Evolutionary conservation across 805 yeast species (phyloP).

Genomic region (Cyberlindnera mycetangii): DNA sequence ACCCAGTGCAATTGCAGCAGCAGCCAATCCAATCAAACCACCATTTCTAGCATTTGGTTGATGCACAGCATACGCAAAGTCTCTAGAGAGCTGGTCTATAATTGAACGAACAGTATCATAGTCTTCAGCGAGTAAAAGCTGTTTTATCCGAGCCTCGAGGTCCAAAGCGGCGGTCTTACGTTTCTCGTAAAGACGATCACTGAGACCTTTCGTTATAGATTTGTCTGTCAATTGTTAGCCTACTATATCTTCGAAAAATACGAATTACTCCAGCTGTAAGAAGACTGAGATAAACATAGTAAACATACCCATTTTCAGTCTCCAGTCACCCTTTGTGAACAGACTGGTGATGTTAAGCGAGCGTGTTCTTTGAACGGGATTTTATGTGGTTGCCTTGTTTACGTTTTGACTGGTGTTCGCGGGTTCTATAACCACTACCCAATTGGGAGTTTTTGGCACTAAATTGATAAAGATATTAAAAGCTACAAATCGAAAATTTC

Average conservation of each 20-base stretch:
- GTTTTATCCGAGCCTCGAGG: slow-evolving; percentile 73
- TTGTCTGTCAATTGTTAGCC: slow-evolving; percentile 44
- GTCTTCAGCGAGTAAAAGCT: slow-evolving; percentile 56
- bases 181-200: slow-evolving; percentile 73
- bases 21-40: slow-evolving; percentile 92
- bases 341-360: no score
- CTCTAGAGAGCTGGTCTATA: slow-evolving; percentile 72
- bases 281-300: no score
- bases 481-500: no score
- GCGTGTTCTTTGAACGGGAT: no score
- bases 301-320: slow-evolving; percentile 4
- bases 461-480: no score
- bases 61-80: slow-evolving; percentile 79
- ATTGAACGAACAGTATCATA: slow-evolving; percentile 57
- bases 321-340: neutral
- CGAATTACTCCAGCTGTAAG: no score
- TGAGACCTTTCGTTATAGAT: slow-evolving; percentile 61
- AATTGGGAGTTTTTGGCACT: neutral
- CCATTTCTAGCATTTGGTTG: slow-evolving; percentile 91
- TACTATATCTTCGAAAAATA: no score
- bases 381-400: neutral
- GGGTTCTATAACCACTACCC: neutral
- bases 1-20: slow-evolving; percentile 92
- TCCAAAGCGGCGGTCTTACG: slow-evolving; percentile 76
- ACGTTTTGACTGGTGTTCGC: neutral